These are phyloP conservation scores for Calocybe gangraenosa DNA, from an alignment of 768 basidiomycete genomes.

Conservation along the genomic window DNA sequence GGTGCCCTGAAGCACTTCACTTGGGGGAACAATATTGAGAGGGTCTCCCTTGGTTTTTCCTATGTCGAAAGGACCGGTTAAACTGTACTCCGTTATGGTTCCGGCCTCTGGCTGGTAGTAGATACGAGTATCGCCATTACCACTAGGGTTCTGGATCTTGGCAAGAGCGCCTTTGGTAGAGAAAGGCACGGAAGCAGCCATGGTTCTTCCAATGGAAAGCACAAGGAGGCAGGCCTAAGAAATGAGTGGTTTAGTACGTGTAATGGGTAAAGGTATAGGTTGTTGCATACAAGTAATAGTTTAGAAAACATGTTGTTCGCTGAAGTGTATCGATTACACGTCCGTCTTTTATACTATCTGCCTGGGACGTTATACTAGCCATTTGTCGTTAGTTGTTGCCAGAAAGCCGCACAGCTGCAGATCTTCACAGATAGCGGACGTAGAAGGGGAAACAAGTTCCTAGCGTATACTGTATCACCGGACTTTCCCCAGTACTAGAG, in stretches of 20 bases:
- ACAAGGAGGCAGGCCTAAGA: neutral
- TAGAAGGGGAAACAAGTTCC: no score
- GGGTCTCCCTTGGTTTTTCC: neutral
- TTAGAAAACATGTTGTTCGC: conserved; percentile 1
- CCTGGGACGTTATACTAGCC: no score
- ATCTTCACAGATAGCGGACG: no score
- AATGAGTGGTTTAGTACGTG: neutral
- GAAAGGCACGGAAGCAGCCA: neutral
- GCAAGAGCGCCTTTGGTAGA: neutral
- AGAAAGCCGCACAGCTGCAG: no score
- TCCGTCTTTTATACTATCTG: no score
- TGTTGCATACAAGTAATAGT: neutral
- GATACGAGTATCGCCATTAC: conserved; percentile 2
- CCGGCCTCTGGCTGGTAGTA: neutral
- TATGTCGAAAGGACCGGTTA: neutral
- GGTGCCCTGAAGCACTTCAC: neutral
- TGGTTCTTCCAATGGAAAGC: neutral
- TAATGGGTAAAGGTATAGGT: neutral
- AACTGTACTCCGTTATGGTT: neutral
- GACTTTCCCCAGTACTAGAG: no score
- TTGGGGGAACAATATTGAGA: neutral
- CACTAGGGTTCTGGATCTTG: neutral
- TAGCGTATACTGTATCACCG: no score
- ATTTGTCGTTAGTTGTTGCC: no score
- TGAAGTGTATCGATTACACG: no score